Conservation (phyloP, 2,329 filamentous ascomycete genomes). For the Sporothrix inflata region DNA sequence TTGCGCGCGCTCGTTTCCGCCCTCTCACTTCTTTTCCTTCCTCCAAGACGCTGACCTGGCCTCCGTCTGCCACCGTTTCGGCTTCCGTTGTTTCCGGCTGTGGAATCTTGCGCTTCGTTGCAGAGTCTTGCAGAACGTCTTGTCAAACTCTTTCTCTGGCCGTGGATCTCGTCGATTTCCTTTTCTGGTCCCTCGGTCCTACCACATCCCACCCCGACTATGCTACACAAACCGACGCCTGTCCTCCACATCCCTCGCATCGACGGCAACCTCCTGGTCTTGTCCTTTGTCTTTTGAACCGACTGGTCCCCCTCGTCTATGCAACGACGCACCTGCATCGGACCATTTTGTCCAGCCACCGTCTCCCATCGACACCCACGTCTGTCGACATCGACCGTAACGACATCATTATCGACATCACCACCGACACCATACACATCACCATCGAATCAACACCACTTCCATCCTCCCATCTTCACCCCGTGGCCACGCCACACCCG, state of each 20-base stretch:
- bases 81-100: slow-evolving; percentile 7
- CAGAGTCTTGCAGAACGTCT: background rate
- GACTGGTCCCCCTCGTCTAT: background rate
- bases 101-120: slow-evolving; percentile 18
- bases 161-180: background rate
- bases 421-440: background rate
- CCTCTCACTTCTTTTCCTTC: background rate
- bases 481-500: slow-evolving; percentile 20
- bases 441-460: background rate
- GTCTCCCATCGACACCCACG: background rate
- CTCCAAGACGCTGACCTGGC: background rate
- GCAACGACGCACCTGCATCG: slow-evolving; percentile 13
- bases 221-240: slow-evolving; percentile 4
- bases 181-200: slow-evolving; percentile 9
- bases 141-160: background rate
- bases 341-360: background rate
- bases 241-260: background rate
- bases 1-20: slow-evolving; percentile 30
- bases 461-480: background rate
- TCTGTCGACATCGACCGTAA: background rate
- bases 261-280: background rate
- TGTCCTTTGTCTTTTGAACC: slow-evolving; percentile 12
- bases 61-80: slow-evolving; percentile 8
- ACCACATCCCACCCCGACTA: background rate
- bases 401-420: background rate